Evolutionary conservation across 2,329 filamentous ascomycete genomes (phyloP).

Genomic region (Pseudogymnoascus sp.): DNA sequence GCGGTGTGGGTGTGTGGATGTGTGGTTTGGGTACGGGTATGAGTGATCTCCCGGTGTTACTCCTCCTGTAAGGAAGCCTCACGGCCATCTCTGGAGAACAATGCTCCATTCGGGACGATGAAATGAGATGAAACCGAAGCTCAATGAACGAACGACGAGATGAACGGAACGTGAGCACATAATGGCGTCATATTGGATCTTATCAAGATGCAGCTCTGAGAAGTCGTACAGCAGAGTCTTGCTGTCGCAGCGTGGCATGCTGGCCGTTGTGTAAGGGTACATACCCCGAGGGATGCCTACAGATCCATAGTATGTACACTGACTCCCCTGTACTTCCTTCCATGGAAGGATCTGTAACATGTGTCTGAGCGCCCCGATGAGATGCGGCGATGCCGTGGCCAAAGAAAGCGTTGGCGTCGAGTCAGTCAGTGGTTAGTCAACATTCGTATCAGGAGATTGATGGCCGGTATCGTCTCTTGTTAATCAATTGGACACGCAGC

Average conservation of each 20-base stretch:
- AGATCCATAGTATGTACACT: not conserved
- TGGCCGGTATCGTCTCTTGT: not conserved
- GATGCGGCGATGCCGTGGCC: not conserved
- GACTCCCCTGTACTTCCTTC: not conserved
- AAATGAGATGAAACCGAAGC: not conserved
- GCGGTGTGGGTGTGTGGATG: not conserved
- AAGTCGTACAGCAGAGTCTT: not conserved
- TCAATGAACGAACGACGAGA: not conserved
- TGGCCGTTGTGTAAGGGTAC: not conserved
- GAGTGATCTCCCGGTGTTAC: not conserved
- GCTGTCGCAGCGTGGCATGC: not conserved
- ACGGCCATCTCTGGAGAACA: not conserved
- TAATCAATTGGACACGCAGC: not conserved
- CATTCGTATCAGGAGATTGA: not conserved
- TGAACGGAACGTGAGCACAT: slow-evolving; percentile 1
- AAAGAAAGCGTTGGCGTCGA: not conserved
- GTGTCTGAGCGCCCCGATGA: not conserved
- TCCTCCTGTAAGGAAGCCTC: not conserved
- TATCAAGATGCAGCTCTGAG: not conserved
- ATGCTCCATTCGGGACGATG: not conserved
- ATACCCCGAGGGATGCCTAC: not conserved
- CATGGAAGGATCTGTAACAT: slow-evolving; percentile 1
- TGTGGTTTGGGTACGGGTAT: not conserved
- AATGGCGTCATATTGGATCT: slow-evolving; percentile 3
- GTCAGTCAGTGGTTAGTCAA: not conserved